Evolutionary conservation across 441 rosid species (phyloP).

Genomic region (Pelargonium australe): DNA sequence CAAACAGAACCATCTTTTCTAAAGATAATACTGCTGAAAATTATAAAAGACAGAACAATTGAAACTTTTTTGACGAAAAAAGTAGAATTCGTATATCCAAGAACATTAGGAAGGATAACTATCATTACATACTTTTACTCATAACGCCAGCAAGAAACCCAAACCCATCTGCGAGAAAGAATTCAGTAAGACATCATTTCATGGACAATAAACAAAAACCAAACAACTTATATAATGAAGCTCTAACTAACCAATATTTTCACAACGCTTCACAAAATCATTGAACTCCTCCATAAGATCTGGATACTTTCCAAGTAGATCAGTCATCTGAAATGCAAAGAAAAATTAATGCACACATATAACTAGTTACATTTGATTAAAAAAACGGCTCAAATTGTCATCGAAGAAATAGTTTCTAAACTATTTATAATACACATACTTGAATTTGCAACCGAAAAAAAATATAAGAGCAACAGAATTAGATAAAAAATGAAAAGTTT

Average conservation of each 20-base stretch:
- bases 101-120: slow-evolving; percentile 13
- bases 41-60: background rate
- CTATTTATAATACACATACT: background rate
- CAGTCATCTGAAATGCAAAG: slow-evolving; percentile 43
- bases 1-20: background rate
- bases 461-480: background rate
- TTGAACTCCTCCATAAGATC: slow-evolving; percentile 86
- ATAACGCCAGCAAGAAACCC: slow-evolving; percentile 82
- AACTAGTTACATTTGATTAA: too few species aligned
- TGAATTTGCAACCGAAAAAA: background rate
- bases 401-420: too few species aligned
- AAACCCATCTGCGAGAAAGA: slow-evolving; percentile 42
- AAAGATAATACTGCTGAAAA: background rate
- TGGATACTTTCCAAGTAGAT: slow-evolving; percentile 71
- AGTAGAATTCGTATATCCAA: background rate
- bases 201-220: slow-evolving; percentile 14
- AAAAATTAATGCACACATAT: background rate
- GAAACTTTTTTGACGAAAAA: background rate
- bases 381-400: too few species aligned
- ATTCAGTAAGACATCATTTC: slow-evolving; percentile 21
- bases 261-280: slow-evolving; percentile 79
- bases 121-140: slow-evolving; percentile 69
- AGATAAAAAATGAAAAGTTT: background rate
- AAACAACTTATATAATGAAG: slow-evolving; percentile 18
- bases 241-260: slow-evolving; percentile 59